Percentiles rank a stretch among this genome's conserved stretches.
Evolutionary conservation across 257 asterid genomes (phyloP).

Genomic region (Solanum neorickii): DNA sequence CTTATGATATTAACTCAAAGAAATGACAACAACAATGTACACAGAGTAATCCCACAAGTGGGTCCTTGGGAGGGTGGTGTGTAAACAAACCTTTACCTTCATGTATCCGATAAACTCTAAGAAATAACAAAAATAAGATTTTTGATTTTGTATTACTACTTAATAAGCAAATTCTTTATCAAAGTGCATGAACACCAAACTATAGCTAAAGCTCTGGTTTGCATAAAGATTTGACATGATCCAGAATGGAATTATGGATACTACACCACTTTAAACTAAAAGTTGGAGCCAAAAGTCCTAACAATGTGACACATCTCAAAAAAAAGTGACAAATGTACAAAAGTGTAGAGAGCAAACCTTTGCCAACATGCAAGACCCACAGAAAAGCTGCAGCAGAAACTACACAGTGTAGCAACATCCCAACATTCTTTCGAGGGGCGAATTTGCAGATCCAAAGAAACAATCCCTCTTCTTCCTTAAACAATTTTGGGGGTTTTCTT

Average conservation of each 20-base stretch:
- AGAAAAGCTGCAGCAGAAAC: constrained; percentile 61
- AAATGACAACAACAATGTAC: neutral
- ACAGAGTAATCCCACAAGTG: neutral
- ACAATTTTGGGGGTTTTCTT: constrained; percentile 45
- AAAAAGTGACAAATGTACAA: neutral
- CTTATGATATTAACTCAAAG: neutral
- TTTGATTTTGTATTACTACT: neutral
- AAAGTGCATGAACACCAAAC: neutral
- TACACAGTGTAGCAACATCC: constrained; percentile 62
- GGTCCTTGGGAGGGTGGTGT: neutral
- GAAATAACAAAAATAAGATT: neutral
- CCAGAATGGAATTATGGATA: neutral
- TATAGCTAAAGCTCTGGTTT: neutral
- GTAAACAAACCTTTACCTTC: neutral
- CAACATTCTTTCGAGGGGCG: constrained; percentile 79
- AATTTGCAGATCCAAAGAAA: constrained; percentile 72
- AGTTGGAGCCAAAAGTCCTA: neutral
- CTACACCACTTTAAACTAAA: neutral
- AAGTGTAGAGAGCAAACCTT: constrained; percentile 40
- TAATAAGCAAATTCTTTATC: neutral
- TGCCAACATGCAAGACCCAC: constrained; percentile 68
- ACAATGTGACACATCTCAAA: neutral
- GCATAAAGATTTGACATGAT: neutral
- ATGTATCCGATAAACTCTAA: neutral
- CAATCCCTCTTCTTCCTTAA: constrained; percentile 72